Conservation (phyloP, 2,329 filamentous ascomycete genomes). For the Orbilia blumenaviensis region DNA sequence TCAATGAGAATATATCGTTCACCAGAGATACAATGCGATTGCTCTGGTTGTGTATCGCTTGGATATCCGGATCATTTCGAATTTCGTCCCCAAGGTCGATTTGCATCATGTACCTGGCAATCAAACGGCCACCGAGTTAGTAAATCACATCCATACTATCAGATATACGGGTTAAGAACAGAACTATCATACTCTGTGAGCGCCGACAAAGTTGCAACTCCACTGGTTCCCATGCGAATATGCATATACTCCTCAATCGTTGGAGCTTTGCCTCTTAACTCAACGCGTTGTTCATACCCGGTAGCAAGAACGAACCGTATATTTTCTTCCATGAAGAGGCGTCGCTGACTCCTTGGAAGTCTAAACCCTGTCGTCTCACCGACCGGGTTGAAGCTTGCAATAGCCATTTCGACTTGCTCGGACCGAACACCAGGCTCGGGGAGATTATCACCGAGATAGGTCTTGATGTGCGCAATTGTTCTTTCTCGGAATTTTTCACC, state of each 20-base stretch:
- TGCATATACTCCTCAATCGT: constrained; percentile 54
- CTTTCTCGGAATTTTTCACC: constrained; percentile 32
- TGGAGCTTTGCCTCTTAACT: constrained; percentile 50
- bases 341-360: constrained; percentile 31
- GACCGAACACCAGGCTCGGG: not conserved
- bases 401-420: constrained; percentile 20
- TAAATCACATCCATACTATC: not conserved
- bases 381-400: constrained; percentile 49
- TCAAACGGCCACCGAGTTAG: not conserved
- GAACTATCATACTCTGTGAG: constrained; percentile 4
- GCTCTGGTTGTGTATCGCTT: constrained; percentile 22
- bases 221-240: constrained; percentile 47
- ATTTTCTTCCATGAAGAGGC: constrained; percentile 20
- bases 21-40: constrained; percentile 10
- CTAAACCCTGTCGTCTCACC: constrained; percentile 24
- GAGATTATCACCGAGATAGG: constrained; percentile 24
- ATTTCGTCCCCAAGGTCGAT: constrained; percentile 51
- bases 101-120: constrained; percentile 36
- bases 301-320: constrained; percentile 30
- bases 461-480: constrained; percentile 21
- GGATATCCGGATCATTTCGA: constrained; percentile 33
- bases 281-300: constrained; percentile 44
- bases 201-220: constrained; percentile 4
- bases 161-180: not conserved
- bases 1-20: constrained; percentile 38